These are phyloP conservation scores for Ascodesmis nigricans DNA, from an alignment of 495 filamentous ascomycete genomes.

Conservation along the genomic window DNA sequence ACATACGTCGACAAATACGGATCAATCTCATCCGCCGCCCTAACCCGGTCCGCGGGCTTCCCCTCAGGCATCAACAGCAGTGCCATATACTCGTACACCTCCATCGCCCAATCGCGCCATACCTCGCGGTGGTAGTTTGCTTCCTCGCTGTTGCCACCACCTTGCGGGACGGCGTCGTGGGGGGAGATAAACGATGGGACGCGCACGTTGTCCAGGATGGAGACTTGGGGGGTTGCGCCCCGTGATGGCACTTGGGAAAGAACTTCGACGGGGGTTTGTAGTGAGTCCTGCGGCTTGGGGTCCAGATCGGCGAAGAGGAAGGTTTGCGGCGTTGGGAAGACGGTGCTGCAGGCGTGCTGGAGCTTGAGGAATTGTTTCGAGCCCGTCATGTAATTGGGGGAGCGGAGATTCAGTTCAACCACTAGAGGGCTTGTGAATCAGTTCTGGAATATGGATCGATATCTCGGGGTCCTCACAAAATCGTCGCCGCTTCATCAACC, in stretches of 20 bases:
- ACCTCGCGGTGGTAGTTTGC: conserved; percentile 18
- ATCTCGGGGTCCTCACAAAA: conserved; percentile 26
- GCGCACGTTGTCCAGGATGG: conserved; percentile 11
- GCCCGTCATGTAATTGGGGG: neutral
- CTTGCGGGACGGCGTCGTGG: conserved; percentile 23
- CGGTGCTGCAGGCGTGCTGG: conserved; percentile 1
- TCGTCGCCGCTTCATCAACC: conserved; percentile 32
- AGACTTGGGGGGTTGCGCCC: neutral
- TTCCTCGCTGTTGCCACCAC: conserved; percentile 32
- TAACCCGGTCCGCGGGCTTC: conserved; percentile 43
- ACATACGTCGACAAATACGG: conserved; percentile 62
- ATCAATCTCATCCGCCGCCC: conserved; percentile 46
- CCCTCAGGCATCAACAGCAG: conserved; percentile 35
- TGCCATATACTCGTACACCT: conserved; percentile 67
- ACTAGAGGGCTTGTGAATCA: conserved; percentile 27
- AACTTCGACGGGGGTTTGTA: neutral
- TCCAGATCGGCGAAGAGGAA: conserved; percentile 5
- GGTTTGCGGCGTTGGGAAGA: neutral
- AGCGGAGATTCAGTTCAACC: conserved; percentile 57
- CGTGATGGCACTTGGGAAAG: neutral
- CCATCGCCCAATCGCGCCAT: conserved; percentile 29
- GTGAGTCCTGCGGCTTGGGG: neutral
- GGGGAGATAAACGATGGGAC: conserved; percentile 31
- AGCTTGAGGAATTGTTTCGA: conserved; percentile 1
- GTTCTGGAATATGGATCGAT: too few species aligned